phyloP scores from a whole-genome alignment of 1,139 yeast species.

The Yamadazyma triangularis region DNA sequence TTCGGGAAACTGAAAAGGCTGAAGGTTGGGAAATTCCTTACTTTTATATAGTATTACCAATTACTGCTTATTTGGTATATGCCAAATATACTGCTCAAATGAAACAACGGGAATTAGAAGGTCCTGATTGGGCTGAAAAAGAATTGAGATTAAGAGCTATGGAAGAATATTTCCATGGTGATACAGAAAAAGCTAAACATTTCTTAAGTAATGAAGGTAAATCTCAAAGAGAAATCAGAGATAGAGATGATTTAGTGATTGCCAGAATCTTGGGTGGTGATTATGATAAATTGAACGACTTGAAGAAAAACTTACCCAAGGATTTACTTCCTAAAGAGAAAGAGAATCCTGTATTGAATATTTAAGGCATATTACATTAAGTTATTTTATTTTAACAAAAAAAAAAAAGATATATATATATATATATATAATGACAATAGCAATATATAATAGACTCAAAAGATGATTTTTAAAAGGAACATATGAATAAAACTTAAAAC shows the following conservation, averaged over 20 bases:
- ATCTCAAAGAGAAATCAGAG: slow-evolving; percentile 55
- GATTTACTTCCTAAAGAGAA: slow-evolving; percentile 37
- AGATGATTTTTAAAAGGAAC: background rate
- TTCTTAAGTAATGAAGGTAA: slow-evolving; percentile 55
- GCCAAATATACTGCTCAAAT: slow-evolving; percentile 44
- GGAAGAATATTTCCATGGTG: slow-evolving; percentile 60
- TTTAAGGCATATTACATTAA: slow-evolving; percentile 14
- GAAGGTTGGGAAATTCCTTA: slow-evolving; percentile 87
- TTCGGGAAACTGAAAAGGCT: slow-evolving; percentile 66
- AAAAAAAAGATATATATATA: slow-evolving; percentile 2
- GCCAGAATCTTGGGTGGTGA: slow-evolving; percentile 83
- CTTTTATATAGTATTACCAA: slow-evolving; percentile 69
- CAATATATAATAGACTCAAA: background rate
- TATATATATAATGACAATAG: slow-evolving; percentile 1
- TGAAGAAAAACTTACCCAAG: slow-evolving; percentile 51
- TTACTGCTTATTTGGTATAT: slow-evolving; percentile 39
- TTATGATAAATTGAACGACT: slow-evolving; percentile 72
- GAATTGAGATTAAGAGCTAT: slow-evolving; percentile 79
- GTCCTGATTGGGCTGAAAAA: slow-evolving; percentile 78
- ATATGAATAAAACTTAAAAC: too few species aligned
- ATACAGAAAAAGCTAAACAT: slow-evolving; percentile 52
- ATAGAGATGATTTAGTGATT: slow-evolving; percentile 74
- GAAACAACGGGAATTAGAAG: slow-evolving; percentile 40
- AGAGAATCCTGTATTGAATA: slow-evolving; percentile 30
- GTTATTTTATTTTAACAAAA: slow-evolving; percentile 3